Percentiles rank a stretch among this genome's conserved stretches.
These are phyloP conservation scores for Hymenoscyphus infarciens DNA, from an alignment of 2,329 filamentous ascomycete genomes.

Conservation along the genomic window DNA sequence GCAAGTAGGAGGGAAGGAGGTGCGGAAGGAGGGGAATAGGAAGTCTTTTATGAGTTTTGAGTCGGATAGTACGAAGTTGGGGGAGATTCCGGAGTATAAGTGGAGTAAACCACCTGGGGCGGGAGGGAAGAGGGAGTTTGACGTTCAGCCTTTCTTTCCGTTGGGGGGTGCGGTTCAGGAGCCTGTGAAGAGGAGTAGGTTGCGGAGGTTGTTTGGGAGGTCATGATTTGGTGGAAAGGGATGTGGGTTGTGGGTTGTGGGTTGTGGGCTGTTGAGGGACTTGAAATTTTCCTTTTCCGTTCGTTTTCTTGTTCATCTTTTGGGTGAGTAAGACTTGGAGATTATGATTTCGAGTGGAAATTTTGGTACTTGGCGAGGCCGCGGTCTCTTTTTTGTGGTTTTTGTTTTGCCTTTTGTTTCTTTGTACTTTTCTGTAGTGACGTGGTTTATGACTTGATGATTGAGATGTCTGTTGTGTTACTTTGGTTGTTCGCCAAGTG, in stretches of 20 bases:
- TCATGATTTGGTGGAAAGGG: background rate
- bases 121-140: slow-evolving; percentile 16
- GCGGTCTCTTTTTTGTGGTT: background rate
- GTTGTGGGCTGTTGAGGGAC: too few species aligned
- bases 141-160: slow-evolving; percentile 25
- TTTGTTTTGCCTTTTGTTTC: background rate
- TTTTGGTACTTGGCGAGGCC: background rate
- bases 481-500: background rate
- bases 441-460: background rate
- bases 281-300: background rate
- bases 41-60: slow-evolving; percentile 38
- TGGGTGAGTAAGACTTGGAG: background rate
- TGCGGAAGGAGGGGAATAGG: slow-evolving; percentile 18
- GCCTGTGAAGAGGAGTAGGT: slow-evolving; percentile 23
- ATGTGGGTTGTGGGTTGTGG: too few species aligned
- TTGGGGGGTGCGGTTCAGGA: slow-evolving; percentile 22
- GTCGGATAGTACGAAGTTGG: slow-evolving; percentile 45
- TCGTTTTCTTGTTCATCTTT: background rate
- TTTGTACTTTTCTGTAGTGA: background rate
- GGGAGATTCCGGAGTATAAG: slow-evolving; percentile 39
- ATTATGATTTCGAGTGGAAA: too few species aligned
- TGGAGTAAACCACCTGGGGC: background rate
- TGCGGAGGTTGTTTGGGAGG: slow-evolving; percentile 27
- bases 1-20: too few species aligned
- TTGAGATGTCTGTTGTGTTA: background rate